Evolutionary conservation across 2,329 filamentous ascomycete species (phyloP), one percentile per base, ranked within the genome.

Genomic region (Beauveria rudraprayagi): DNA sequence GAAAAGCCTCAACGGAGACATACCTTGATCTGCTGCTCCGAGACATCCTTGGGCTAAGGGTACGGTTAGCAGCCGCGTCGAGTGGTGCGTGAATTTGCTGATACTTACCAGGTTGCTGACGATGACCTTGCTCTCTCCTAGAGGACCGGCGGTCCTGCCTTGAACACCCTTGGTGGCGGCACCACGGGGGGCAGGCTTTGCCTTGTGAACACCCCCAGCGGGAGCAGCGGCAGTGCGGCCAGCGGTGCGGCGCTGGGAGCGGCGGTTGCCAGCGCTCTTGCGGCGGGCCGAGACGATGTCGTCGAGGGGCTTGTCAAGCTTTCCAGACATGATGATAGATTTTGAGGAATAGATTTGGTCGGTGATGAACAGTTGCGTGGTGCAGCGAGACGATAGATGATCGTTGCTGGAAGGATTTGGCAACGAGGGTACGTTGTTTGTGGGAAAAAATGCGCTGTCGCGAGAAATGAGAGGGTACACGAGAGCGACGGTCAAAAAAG

Each of bases 21-120:
- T 99, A 99, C 94, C 94, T 99, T 97, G 82, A 99, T 95, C 87
- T 95, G 91, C 80, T 80, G 81, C 84, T 97, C 93, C 79, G 87
- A 91, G 77, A 99, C 92, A 86, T 99, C 94, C 81, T 88, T 87
- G 76, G 94, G 94, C 91, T 97, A 68, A 40, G 61, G 2, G 19
- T 9, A 28, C 56, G 30, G 76, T 89, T 79, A 89, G 83, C 54
- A 51, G 64, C 51, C 22, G 40, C 46, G 19, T n/a, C 11, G 44
- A 24, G 37, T 4, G 5, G 44, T 11, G 37, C 3, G 53, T 44
- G 3, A 22, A 28, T 41, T 16, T 19, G 22, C 9, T 8, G 24
- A 53, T 11, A 68, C 92, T 77, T 88, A 97, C 92, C 83, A 99
- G 84, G 81, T 95, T 95, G 88, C 91, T 96, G 79, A 99, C 93